Base-by-base conservation (phyloP, 352 stramenopile genomes). In the Bremia lactucae region DNA sequence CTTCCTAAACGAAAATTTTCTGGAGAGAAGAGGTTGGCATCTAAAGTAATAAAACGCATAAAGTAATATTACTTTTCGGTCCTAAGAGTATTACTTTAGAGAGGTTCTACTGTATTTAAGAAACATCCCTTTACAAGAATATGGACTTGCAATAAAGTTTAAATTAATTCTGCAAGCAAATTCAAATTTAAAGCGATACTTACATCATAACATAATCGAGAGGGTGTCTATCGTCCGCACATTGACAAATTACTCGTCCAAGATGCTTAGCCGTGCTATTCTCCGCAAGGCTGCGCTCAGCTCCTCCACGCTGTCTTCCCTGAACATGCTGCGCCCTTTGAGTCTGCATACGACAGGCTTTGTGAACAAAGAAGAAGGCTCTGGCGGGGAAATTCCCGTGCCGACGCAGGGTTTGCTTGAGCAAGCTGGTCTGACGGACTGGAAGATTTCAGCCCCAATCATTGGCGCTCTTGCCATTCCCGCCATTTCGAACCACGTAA, bases 391-490 rank as follows among this genome's bases (percentile, higher is more conserved):
- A 24, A 66, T 62, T 26, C 29, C 52, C 6, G 49, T 72, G 31
- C 55, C 59, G 19, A 71, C 72, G 36, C 60, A 72, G 40, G 71
- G 75, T 7, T 45, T 88, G 24, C 59, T 91, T 43, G 46, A 68
- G 22, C 57, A 82, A 54, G 75, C 60, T 41, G 78, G 78, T 7
- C 62, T 91, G 25, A 74, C 84, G 42, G 78, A 91, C 65, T 87
- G 73, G 72, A 88, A 88, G 69, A 75, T 91, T 63, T 85, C 71
- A 57, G 59, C 63, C 44, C 78, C 78, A 31, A 74, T 91, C 42
- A 63, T 73, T 34, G 71, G 64, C 33, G 78, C 78, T 23, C 58
- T 87, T 36, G 58, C 78, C 26, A 86, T 91, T 47, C 78, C 78
- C 31, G 49, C 65, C 24, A 68, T 91, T 52, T 83, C 69, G 57